Evolutionary conservation across 1,139 yeast species (phyloP).

Genomic region (Suhomyces wounanorum): DNA sequence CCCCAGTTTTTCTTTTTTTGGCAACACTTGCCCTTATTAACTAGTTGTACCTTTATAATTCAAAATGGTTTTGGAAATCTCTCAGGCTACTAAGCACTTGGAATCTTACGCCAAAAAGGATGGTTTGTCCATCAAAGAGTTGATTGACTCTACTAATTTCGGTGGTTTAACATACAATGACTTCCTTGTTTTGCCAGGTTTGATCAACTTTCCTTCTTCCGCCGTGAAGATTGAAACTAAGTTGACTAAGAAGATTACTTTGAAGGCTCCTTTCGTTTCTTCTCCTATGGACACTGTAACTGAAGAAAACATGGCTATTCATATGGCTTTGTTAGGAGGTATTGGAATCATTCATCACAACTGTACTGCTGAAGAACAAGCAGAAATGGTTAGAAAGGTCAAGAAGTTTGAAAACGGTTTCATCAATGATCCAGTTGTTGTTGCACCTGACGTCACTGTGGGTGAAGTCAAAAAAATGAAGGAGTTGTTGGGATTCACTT

Average conservation of each 20-base stretch:
- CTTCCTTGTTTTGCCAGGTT: conserved; percentile 92
- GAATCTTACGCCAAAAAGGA: conserved; percentile 69
- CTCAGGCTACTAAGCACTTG: conserved; percentile 70
- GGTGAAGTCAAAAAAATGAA: conserved; percentile 78
- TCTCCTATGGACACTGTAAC: conserved; percentile 99
- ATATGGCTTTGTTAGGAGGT: conserved; percentile 98
- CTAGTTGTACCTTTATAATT: conserved; percentile 11
- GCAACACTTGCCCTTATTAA: conserved; percentile 43
- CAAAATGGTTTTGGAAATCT: conserved; percentile 50
- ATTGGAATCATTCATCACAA: conserved; percentile 98
- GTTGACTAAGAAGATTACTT: conserved; percentile 86
- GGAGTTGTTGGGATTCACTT: conserved; percentile 82
- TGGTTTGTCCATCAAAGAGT: conserved; percentile 80
- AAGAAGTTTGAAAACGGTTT: conserved; percentile 97
- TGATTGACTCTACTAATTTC: conserved; percentile 85
- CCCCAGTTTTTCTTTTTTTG: conserved; percentile 37
- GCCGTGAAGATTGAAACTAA: conserved; percentile 76
- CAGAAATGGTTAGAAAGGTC: conserved; percentile 96
- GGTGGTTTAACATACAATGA: conserved; percentile 99
- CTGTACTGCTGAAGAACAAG: conserved; percentile 95
- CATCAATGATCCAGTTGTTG: conserved; percentile 90
- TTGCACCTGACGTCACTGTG: conserved; percentile 73
- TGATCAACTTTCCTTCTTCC: conserved; percentile 84
- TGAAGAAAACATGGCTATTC: conserved; percentile 95
- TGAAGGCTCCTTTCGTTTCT: conserved; percentile 93